Conservation (phyloP, 768 basidiomycete genomes). For the Podaxis sp. region DNA sequence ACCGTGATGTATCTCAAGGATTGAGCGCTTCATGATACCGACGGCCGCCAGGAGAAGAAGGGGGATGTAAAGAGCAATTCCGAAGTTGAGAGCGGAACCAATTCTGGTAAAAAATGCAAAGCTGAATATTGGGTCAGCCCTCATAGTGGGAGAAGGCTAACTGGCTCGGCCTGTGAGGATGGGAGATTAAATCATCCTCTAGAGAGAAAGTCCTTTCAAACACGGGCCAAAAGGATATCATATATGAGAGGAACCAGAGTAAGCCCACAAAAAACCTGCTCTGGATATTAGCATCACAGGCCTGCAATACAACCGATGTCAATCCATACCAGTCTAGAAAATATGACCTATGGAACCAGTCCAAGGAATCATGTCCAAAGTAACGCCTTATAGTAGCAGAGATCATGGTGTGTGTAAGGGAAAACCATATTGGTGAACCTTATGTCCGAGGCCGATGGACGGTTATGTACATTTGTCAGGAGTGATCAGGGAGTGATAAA, state of each 20-base stretch:
- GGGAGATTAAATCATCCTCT: constrained; percentile 53
- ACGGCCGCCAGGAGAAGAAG: constrained; percentile 34
- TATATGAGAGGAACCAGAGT: constrained; percentile 43
- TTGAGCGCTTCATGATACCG: constrained; percentile 42
- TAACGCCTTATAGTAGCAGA: constrained; percentile 22
- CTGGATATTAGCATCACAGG: neutral
- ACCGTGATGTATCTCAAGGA: constrained; percentile 58
- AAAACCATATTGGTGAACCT: neutral
- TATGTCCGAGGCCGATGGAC: neutral
- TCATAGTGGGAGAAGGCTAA: constrained; percentile 24
- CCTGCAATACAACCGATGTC: neutral
- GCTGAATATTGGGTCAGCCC: neutral
- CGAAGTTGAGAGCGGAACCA: constrained; percentile 43
- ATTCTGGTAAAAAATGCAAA: constrained; percentile 36
- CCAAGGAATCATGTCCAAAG: constrained; percentile 38
- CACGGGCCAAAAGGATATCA: constrained; percentile 38
- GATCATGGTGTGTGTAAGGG: constrained; percentile 6
- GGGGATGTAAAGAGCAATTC: constrained; percentile 49
- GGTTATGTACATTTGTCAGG: neutral
- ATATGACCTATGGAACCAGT: constrained; percentile 48
- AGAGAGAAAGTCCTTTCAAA: constrained; percentile 50
- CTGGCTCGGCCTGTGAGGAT: constrained; percentile 52
- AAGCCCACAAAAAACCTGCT: constrained; percentile 36
- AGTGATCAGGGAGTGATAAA: neutral
- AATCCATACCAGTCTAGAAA: constrained; percentile 49